Conservation (phyloP, 2,329 filamentous ascomycete species). For the Coniochaeta prunicola region DNA sequence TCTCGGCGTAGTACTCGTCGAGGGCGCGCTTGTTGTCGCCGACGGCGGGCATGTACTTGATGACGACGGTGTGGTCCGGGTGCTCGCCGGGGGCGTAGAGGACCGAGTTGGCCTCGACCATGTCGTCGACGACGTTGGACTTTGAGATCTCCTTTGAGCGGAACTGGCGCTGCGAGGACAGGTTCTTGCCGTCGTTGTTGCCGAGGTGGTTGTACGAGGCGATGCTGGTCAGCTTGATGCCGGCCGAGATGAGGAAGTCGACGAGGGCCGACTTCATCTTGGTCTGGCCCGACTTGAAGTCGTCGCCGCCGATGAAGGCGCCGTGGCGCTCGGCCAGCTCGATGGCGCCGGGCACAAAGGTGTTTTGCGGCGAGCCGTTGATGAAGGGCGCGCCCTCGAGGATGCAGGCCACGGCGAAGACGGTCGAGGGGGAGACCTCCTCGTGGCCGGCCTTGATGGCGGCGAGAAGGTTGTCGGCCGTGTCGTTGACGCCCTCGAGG, state of each 20-base stretch:
- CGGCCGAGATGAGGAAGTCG: conserved; percentile 96
- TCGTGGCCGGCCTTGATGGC: conserved; percentile 80
- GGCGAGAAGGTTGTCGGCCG: conserved; percentile 84
- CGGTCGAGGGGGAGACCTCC: conserved; percentile 89
- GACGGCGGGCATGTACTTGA: conserved; percentile 99
- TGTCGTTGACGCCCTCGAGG: conserved; percentile 86
- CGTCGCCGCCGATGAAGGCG: conserved; percentile 92
- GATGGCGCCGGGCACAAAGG: conserved; percentile 89
- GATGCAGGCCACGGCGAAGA: conserved; percentile 93
- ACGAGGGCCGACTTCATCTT: conserved; percentile 99
- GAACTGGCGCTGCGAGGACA: conserved; percentile 97
- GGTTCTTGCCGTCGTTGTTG: conserved; percentile 99
- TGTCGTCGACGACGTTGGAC: conserved; percentile 98
- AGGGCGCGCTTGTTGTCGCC: conserved; percentile 98
- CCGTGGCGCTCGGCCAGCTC: conserved; percentile 80
- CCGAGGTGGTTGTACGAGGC: conserved; percentile 98
- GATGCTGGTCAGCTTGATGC: conserved; percentile 98
- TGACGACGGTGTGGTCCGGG: conserved; percentile 96
- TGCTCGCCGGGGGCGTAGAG: conserved; percentile 90
- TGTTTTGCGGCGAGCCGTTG: conserved; percentile 99
- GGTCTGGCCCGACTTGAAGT: conserved; percentile 99
- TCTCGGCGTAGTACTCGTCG: conserved; percentile 98
- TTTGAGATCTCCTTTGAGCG: conserved; percentile 99
- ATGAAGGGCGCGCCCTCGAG: conserved; percentile 90
- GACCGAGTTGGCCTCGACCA: conserved; percentile 92